Evolutionary conservation across 345 rosid species (phyloP).

Genomic region (Nasturtium officinale): DNA sequence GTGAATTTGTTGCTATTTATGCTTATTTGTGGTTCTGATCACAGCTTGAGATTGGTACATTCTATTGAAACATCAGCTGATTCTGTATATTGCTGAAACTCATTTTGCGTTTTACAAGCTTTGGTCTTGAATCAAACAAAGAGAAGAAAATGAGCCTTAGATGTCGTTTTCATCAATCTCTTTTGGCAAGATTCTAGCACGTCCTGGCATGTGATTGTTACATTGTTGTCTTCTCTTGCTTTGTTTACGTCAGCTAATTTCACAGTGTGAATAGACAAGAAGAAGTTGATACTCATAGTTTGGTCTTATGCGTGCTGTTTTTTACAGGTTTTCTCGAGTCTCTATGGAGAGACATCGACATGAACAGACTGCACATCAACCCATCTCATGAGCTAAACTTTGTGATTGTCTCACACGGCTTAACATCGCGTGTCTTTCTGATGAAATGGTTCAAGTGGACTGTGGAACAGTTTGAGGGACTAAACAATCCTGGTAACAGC

Average conservation of each 20-base stretch:
- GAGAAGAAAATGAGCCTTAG: too few relatives aligned
- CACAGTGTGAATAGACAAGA: neutral
- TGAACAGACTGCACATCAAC: conserved; percentile 68
- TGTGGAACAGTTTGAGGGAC: conserved; percentile 76
- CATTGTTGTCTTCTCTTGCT: neutral
- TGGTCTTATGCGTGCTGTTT: neutral
- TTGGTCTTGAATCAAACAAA: neutral
- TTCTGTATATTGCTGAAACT: neutral
- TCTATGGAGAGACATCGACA: conserved; percentile 92
- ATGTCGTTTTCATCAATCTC: too few relatives aligned
- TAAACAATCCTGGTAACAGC: conserved; percentile 78
- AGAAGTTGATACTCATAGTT: neutral
- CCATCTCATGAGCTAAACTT: conserved; percentile 76
- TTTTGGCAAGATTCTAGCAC: neutral
- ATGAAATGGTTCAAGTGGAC: conserved; percentile 99
- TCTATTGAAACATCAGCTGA: neutral
- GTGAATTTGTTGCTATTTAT: neutral
- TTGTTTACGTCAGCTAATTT: neutral
- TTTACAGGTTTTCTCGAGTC: conserved; percentile 85
- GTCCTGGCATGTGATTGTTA: neutral
- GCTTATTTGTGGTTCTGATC: conserved; percentile 6
- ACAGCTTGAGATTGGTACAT: neutral
- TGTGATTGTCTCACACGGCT: conserved; percentile 78
- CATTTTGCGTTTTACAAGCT: neutral
- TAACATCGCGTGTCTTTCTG: conserved; percentile 82